phyloP scores from a whole-genome alignment of 306 rosid genomes.

The Quercus glauca region DNA sequence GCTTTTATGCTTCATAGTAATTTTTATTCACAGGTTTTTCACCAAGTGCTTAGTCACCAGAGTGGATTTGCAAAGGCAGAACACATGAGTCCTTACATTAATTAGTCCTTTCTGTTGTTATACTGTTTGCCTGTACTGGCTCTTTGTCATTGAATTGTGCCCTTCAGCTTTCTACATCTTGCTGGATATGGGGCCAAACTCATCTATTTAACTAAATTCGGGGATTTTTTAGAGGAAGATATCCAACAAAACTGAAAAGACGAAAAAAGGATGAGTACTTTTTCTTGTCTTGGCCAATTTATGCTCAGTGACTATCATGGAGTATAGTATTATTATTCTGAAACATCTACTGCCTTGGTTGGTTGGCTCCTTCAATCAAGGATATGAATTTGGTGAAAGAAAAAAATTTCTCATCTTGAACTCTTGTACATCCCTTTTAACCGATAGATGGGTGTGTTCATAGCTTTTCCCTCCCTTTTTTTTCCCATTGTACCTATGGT shows the following conservation, averaged over 20 bases:
- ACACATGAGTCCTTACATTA: neutral
- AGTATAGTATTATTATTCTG: neutral
- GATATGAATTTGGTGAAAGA: no score
- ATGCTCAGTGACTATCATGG: neutral
- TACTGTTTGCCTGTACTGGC: neutral
- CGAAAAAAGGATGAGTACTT: neutral
- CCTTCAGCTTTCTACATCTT: neutral
- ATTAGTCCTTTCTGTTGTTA: neutral
- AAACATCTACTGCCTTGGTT: neutral
- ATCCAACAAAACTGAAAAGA: neutral
- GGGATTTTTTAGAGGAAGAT: neutral
- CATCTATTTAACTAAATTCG: neutral
- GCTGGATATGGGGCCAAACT: neutral
- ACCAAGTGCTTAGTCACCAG: neutral
- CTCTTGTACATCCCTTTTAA: no score
- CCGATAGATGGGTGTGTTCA: no score
- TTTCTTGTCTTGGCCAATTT: neutral
- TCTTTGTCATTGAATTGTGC: neutral
- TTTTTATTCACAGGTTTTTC: neutral
- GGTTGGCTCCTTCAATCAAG: neutral
- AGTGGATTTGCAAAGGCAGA: neutral
- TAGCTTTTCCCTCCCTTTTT: no score
- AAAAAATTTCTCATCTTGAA: no score
- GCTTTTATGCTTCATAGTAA: neutral
- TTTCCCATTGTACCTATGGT: no score